Percentiles rank a stretch among this genome's conserved stretches.
These are phyloP conservation scores for Blastosporella zonata DNA, from an alignment of 1,284 basidiomycete genomes.

Conservation along the genomic window DNA sequence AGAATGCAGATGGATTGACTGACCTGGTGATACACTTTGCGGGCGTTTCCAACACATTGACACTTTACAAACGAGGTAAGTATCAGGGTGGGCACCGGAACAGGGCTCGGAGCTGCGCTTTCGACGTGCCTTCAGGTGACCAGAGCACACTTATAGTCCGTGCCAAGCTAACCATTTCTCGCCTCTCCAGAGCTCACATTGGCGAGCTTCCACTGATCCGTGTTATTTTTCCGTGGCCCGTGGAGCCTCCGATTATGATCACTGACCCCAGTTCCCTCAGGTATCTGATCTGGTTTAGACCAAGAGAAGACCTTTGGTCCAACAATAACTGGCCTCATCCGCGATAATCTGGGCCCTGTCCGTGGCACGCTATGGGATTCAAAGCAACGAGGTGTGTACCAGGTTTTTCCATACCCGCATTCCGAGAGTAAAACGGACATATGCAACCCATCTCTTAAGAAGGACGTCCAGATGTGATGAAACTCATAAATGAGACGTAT, in stretches of 20 bases:
- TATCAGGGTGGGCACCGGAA: constrained; percentile 79
- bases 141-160: neutral
- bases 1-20: constrained; percentile 1
- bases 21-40: constrained; percentile 47
- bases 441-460: constrained; percentile 24
- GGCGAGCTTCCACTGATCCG: constrained; percentile 39
- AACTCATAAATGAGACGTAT: constrained; percentile 43
- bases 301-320: constrained; percentile 81
- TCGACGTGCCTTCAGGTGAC: constrained; percentile 70
- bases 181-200: constrained; percentile 50
- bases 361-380: constrained; percentile 63
- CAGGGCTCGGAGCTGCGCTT: constrained; percentile 77
- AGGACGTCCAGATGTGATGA: constrained; percentile 45
- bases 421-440: neutral
- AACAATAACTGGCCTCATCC: constrained; percentile 69
- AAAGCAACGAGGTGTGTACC: constrained; percentile 47
- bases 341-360: constrained; percentile 50
- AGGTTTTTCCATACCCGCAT: constrained; percentile 1
- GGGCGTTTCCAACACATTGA: constrained; percentile 76
- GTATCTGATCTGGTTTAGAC: constrained; percentile 73
- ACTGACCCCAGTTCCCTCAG: constrained; percentile 27
- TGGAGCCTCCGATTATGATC: constrained; percentile 4
- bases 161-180: constrained; percentile 8
- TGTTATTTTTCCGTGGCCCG: constrained; percentile 16
- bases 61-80: constrained; percentile 73